A percentile compares a stretch with the other conserved stretches of the same genome.
Evolutionary conservation across 352 stramenopile species (phyloP).

Genomic region (Elongisporangium prolatum): DNA sequence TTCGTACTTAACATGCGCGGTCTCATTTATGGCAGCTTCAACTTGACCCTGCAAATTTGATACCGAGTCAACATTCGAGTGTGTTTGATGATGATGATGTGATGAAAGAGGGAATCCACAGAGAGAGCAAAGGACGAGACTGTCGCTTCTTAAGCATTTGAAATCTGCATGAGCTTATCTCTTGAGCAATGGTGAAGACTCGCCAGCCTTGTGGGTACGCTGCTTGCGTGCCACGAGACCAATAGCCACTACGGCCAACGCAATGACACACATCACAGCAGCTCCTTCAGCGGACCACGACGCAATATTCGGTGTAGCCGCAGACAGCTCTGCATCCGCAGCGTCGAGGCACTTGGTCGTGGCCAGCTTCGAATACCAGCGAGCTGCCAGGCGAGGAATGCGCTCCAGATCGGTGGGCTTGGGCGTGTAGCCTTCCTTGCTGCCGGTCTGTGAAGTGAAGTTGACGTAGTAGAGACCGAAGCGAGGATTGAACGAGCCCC

Average conservation of each 20-base stretch:
- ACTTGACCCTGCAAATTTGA: not conserved
- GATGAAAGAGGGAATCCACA: too few species aligned
- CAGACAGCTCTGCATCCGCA: not conserved
- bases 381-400: constrained; percentile 27
- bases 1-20: not conserved
- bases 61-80: not conserved
- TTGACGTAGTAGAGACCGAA: constrained; percentile 70
- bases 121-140: too few species aligned
- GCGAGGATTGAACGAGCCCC: constrained; percentile 25
- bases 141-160: too few species aligned
- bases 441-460: constrained; percentile 27
- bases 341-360: constrained; percentile 5
- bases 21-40: not conserved
- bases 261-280: not conserved
- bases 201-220: not conserved
- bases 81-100: not conserved
- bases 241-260: not conserved
- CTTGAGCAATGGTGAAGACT: not conserved
- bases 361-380: constrained; percentile 22
- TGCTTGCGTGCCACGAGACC: not conserved
- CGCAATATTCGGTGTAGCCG: not conserved
- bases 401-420: constrained; percentile 20
- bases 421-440: constrained; percentile 10
- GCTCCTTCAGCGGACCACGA: not conserved
- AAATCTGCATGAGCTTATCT: too few species aligned